Conservation (phyloP, 441 rosid genomes). For the Populus tomentosa region DNA sequence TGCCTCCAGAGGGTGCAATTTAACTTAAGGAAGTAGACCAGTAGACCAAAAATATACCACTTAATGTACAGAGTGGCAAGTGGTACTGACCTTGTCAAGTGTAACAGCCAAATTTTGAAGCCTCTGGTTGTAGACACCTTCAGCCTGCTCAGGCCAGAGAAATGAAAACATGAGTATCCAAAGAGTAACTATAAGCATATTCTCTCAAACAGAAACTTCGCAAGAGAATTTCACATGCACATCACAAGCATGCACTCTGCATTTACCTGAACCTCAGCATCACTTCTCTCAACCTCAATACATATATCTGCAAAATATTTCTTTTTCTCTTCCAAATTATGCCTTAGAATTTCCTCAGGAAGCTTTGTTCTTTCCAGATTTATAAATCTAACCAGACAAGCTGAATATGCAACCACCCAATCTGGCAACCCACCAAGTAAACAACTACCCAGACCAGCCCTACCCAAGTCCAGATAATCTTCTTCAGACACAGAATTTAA, state of each 20-base stretch:
- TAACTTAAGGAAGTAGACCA: neutral
- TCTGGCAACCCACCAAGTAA: conserved; percentile 97
- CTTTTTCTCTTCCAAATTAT: conserved; percentile 92
- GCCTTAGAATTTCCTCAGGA: conserved; percentile 85
- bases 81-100: conserved; percentile 81
- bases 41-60: neutral
- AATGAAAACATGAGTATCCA: conserved; percentile 5
- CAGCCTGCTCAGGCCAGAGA: conserved; percentile 59
- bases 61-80: neutral
- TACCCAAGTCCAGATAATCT: conserved; percentile 92
- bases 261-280: conserved; percentile 97
- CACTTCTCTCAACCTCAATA: conserved; percentile 92
- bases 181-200: neutral
- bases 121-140: conserved; percentile 99
- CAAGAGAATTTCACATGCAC: neutral
- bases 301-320: conserved; percentile 71
- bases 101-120: conserved; percentile 98
- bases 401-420: conserved; percentile 94
- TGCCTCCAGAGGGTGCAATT: neutral
- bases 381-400: conserved; percentile 96
- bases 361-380: conserved; percentile 96
- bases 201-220: neutral
- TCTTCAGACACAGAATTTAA: conserved; percentile 65
- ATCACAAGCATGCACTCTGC: neutral
- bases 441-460: conserved; percentile 98